Evolutionary conservation across 192 early-diverging fungal genomes (phyloP).

Genomic region (Podila verticillata): DNA sequence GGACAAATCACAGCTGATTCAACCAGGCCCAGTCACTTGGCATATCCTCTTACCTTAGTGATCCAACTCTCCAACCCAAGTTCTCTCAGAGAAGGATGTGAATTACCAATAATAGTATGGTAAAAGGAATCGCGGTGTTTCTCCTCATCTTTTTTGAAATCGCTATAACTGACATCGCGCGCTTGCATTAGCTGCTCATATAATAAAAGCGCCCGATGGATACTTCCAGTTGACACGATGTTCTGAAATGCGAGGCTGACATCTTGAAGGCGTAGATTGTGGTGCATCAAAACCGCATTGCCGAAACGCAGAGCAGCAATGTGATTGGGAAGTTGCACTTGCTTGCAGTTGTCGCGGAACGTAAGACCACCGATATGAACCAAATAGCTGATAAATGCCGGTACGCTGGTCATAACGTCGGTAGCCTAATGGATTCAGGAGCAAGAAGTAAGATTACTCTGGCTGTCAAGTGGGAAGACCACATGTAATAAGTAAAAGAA

Average conservation of each 20-base stretch:
- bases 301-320: slow-evolving; percentile 25
- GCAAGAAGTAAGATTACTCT: slow-evolving; percentile 6
- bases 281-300: slow-evolving; percentile 14
- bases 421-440: slow-evolving; percentile 23
- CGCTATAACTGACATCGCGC: slow-evolving; percentile 16
- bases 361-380: slow-evolving; percentile 45
- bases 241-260: slow-evolving; percentile 20
- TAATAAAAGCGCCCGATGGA: slow-evolving; percentile 7
- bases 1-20: too few species aligned
- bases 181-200: slow-evolving; percentile 9
- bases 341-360: slow-evolving; percentile 21
- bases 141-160: slow-evolving; percentile 19
- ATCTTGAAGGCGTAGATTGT: slow-evolving; percentile 9
- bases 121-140: slow-evolving; percentile 24
- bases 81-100: slow-evolving; percentile 15
- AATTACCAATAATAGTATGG: slow-evolving; percentile 16
- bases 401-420: slow-evolving; percentile 29
- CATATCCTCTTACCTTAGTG: slow-evolving; percentile 20
- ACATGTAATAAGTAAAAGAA: too few species aligned
- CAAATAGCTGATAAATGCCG: slow-evolving; percentile 46
- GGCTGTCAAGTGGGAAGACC: background rate
- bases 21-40: too few species aligned
- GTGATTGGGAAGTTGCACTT: slow-evolving; percentile 20
- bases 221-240: slow-evolving; percentile 12
- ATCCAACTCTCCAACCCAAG: slow-evolving; percentile 11